Base-by-base conservation (phyloP, 2,329 filamentous ascomycete species). In the Ustulina deusta region DNA sequence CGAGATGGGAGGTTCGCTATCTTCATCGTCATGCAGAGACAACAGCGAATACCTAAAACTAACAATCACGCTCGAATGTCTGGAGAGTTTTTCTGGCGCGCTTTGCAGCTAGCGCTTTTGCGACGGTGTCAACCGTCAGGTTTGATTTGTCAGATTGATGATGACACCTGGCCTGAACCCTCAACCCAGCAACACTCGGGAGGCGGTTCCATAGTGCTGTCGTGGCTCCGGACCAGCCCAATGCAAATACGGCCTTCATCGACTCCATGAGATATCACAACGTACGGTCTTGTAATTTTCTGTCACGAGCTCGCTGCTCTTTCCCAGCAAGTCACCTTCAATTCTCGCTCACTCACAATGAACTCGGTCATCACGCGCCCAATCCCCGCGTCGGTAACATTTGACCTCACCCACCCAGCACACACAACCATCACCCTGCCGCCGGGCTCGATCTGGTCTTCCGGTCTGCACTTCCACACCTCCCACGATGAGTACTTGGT, bases 111-210 rank as follows among this genome's bases (percentile, higher is more conserved):
- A 22, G 42, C 42, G 11, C 1, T 20, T 44, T 20, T 44, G 48
- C n/a, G n/a, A n/a, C 6, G n/a, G 5, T 3, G 13, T 29, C 25
- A 49, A 15, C 11, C 6, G 13, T 49, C 7, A 25, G 6, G 6
- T 10, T 17, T 51, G 48, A 51, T 51, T 51, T 32, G 48, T 51
- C 48, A 51, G 48, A 29, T 9, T 29, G 13, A 32, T 51, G 5
- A 51, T 51, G 27, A 29, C 48, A 51, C 25, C 48, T 51, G 25
- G 48, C 48, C 25, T 51, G n/a, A 51, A 29, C 25, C 25, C 48
- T n/a, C 22, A 49, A 49, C 2, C 13, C 11, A 29, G 2, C 1
- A 46, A 22, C n/a, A 10, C 20, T 20, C 20, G 9, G 22, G 15
- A 27, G 17, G 3, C 46, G 11, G 22, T 15, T 25, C 10, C 22